Base-by-base conservation (phyloP, 192 early-diverging fungal species). In the Pilaira anomala region DNA sequence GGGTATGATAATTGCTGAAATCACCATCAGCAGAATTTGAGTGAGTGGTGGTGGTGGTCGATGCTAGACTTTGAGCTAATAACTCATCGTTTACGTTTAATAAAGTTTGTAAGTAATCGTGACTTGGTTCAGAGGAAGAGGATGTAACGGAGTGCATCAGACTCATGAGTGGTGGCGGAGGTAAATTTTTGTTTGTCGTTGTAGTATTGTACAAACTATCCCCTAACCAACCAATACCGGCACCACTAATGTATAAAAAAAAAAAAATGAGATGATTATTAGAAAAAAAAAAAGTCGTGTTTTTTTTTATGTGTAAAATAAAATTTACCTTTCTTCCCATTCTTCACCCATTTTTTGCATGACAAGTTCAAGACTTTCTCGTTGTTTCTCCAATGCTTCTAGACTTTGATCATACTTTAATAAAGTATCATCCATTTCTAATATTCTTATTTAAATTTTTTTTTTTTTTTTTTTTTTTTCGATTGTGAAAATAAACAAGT, bases 191-290 rank as follows among this genome's bases (percentile, higher is more conserved):
- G 19, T 55, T 55, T 55, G 53, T 36, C 26, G 39, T 59, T 30
- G 30, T 28, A 21, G 33, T 33, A 16, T 59, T 22, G 22, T 40
- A 44, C 30, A 42, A 26, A 29, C n/a, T 29, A 11, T 50, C 36
- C n/a, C 55, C 58, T 46, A 74, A 28, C 72, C 72, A 74, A 56
- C 67, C 67, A 19, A 74, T 68, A 7, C 72, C 72, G 22, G 72
- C 62, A 8, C 72, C 72, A 65, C 72, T 74, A 28, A 5, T 33
- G 11, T 9, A 36, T 4, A 33, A 33, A 33, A 33, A 33, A 33
- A 33, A 33, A 33, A 33, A 33, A 33, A 33, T 4, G 7, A 33
- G 7, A 33, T n/a, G n/a, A n/a, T n/a, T n/a, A n/a, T n/a, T n/a
- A 33, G 7, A 33, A 33, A 33, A 33, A 33, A 33, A 33, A 33